Evolutionary conservation across 1,284 basidiomycete species (phyloP), one percentile per base, ranked within the genome.

Genomic region (Ustanciosporium gigantosporum): DNA sequence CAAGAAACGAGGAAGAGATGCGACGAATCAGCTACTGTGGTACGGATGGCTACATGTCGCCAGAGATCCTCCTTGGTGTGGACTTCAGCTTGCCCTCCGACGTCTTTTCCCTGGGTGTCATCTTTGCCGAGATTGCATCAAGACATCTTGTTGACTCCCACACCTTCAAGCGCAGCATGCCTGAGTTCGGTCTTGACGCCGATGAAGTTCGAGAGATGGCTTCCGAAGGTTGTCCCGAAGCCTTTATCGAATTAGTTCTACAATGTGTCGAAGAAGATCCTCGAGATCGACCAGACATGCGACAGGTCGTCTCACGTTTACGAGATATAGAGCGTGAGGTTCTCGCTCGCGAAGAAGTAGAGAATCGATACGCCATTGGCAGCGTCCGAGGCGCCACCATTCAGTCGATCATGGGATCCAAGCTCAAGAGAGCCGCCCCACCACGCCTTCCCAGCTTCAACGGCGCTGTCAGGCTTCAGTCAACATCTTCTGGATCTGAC

Each of bases 11-110:
- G 44, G 91, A 93, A 52, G 93, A 98, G 78, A 87, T 86, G 78
- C 88, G 88, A 71, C 84, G 91, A 17, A 86, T 97, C 69, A 95
- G 90, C 0, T 96, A 94, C 80, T 97, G 94, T 70, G 93, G 93
- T 15, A 97, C 93, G 0, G 93, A 96, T 73, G 62, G 74, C 36
- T 79, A 80, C 65, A 80, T 82, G 82, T 80, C 80, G 8, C 94
- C 93, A 0, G 94, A 97, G 79, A 95, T 98, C 67, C 81, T 96
- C 6, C 82, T 90, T 13, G 92, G 93, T 16, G 84, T 89, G 45
- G 88, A 91, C 70, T 96, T 97, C 70, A 88, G 90, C 74, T 84
- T 97, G 6, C 87, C 90, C 3, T 94, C 93, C 6, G 94, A 98
- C 75, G 86, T 96, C 11, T 96, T 90, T 79, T 93, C 91, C 5